These are phyloP conservation scores for Fusarium sacchari DNA, from an alignment of 2,329 filamentous ascomycete genomes.

Conservation along the genomic window DNA sequence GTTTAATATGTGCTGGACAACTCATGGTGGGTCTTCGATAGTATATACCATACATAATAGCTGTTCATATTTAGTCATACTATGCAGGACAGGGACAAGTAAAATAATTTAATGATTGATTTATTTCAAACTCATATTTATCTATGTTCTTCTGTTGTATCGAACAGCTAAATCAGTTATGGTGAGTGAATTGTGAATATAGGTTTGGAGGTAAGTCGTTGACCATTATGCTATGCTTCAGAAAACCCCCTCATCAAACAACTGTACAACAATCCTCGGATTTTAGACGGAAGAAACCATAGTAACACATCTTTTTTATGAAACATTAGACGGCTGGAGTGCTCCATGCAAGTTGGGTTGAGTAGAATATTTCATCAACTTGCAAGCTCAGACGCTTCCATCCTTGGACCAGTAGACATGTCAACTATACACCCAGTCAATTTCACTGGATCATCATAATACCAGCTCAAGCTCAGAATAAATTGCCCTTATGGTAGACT, in stretches of 20 bases:
- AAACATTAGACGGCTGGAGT: accelerated
- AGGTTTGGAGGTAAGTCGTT: background rate
- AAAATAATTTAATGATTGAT: background rate
- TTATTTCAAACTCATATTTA: background rate
- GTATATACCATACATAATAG: too few species aligned
- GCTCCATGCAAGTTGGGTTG: background rate
- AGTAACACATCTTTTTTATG: accelerated
- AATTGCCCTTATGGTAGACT: background rate
- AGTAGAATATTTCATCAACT: too few species aligned
- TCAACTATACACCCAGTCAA: too few species aligned
- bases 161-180: accelerated
- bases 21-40: background rate
- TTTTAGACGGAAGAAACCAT: accelerated
- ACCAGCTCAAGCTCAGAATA: background rate
- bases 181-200: background rate
- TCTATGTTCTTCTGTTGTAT: accelerated
- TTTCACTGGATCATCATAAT: too few species aligned
- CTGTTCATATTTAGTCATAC: background rate
- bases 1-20: too few species aligned
- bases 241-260: background rate
- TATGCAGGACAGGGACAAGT: background rate
- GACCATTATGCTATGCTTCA: background rate
- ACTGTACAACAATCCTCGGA: accelerated
- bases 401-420: background rate
- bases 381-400: background rate